phyloP scores from a whole-genome alignment of 805 yeast genomes.

The Candida mattraensis region DNA sequence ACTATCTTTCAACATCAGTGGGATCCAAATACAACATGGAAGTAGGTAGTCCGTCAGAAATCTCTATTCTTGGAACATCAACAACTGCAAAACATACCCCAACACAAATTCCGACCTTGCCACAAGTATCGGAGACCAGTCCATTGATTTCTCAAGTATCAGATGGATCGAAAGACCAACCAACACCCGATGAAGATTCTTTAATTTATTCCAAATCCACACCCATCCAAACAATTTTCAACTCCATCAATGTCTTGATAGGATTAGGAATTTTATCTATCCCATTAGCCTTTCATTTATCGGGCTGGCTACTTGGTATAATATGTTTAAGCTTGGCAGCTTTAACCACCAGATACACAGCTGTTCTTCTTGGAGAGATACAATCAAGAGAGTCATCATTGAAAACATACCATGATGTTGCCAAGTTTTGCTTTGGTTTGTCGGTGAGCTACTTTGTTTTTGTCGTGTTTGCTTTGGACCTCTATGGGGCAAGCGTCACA shows the following conservation, averaged over 20 bases:
- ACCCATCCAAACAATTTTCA: slow-evolving; percentile 72
- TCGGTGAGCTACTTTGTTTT: slow-evolving; percentile 45
- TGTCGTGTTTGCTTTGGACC: slow-evolving; percentile 51
- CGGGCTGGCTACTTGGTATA: slow-evolving; percentile 65
- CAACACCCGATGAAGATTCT: slow-evolving; percentile 11
- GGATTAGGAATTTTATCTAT: slow-evolving; percentile 76
- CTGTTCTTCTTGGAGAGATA: slow-evolving; percentile 52
- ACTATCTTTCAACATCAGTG: slow-evolving; percentile 28
- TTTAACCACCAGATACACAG: slow-evolving; percentile 51
- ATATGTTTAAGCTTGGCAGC: slow-evolving; percentile 45
- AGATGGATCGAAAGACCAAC: slow-evolving; percentile 9
- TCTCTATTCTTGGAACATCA: too few relatives aligned
- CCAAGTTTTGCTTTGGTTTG: slow-evolving; percentile 48
- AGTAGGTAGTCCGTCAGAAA: too few relatives aligned
- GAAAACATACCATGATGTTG: slow-evolving; percentile 61
- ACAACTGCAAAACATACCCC: too few relatives aligned
- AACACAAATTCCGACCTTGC: too few relatives aligned
- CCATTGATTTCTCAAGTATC: too few relatives aligned
- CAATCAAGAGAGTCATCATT: slow-evolving; percentile 39
- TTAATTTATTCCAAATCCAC: slow-evolving; percentile 54
- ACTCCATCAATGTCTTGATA: slow-evolving; percentile 71
- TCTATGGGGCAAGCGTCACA: slow-evolving; percentile 60
- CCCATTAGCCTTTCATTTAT: slow-evolving; percentile 64
- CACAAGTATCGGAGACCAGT: too few relatives aligned
- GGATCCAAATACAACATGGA: slow-evolving; percentile 11